Evolutionary conservation across 345 rosid species (phyloP).

Genomic region (Brassica napus): Da-Ae NC_063438.1:7964001-7964500

Average conservation of each 20-base stretch:
- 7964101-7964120: neutral
- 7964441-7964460: too few species aligned
- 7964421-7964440: too few species aligned
- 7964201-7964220: neutral
- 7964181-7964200: neutral
- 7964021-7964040: constrained; percentile 21
- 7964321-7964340: too few species aligned
- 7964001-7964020: constrained; percentile 20
- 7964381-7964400: too few species aligned
- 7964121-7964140: neutral
- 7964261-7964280: neutral
- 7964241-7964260: neutral
- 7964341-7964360: too few species aligned
- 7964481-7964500: too few species aligned
- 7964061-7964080: constrained; percentile 28
- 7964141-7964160: constrained; percentile 7
- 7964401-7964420: too few species aligned
- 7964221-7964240: neutral
- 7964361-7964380: too few species aligned
- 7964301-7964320: too few species aligned
- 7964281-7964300: neutral
- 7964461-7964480: too few species aligned
- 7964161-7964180: neutral
- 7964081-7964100: constrained; percentile 10
- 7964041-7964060: constrained; percentile 26